phyloP scores from a whole-genome alignment of 345 rosid species.

The Jatropha curcas region DNA sequence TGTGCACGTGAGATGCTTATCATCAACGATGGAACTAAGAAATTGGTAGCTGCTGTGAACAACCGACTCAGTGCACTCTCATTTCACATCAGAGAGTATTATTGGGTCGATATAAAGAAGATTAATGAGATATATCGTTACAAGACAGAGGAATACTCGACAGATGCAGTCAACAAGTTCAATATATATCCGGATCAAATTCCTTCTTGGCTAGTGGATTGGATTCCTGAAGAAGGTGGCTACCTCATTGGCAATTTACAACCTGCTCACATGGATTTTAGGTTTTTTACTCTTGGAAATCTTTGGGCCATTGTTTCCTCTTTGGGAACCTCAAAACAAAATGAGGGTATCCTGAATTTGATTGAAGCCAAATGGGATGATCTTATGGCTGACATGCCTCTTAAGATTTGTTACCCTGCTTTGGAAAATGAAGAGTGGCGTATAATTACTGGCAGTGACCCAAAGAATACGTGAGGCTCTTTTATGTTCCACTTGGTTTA shows the following conservation, averaged over 20 bases:
- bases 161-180: slow-evolving; percentile 86
- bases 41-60: slow-evolving; percentile 78
- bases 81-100: slow-evolving; percentile 88
- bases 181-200: slow-evolving; percentile 95
- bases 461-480: slow-evolving; percentile 73
- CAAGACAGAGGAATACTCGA: slow-evolving; percentile 90
- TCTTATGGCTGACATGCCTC: slow-evolving; percentile 83
- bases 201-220: slow-evolving; percentile 85
- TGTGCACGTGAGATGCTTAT: slow-evolving; percentile 82
- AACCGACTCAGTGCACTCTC: slow-evolving; percentile 85
- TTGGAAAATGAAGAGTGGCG: slow-evolving; percentile 87
- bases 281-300: slow-evolving; percentile 87
- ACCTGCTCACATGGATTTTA: slow-evolving; percentile 95
- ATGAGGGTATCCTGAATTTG: slow-evolving; percentile 49
- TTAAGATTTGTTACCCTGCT: slow-evolving; percentile 88
- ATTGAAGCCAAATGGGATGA: slow-evolving; percentile 82
- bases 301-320: slow-evolving; percentile 63
- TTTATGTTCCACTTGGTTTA: background rate
- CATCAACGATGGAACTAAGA: slow-evolving; percentile 79
- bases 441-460: slow-evolving; percentile 87
- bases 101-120: slow-evolving; percentile 83
- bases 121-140: slow-evolving; percentile 94
- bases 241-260: slow-evolving; percentile 85
- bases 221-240: slow-evolving; percentile 81
- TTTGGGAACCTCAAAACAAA: slow-evolving; percentile 30